phyloP scores from a whole-genome alignment of 352 stramenopile species.

The Phytophthora fragariae region DNA sequence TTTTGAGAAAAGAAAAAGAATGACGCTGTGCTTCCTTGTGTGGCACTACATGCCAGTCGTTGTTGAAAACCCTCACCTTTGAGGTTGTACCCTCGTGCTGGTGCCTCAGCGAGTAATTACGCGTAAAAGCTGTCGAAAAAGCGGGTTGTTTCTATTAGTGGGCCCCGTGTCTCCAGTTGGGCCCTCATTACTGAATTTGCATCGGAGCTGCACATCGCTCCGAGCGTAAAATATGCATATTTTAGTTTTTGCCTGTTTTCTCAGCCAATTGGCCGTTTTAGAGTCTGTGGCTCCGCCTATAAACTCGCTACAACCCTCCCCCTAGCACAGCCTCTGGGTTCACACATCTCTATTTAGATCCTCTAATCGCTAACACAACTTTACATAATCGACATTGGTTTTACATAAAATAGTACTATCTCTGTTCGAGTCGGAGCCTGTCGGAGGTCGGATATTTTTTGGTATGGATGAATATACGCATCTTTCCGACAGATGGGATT shows the following conservation, averaged over 20 bases:
- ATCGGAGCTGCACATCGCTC: neutral
- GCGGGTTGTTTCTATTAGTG: neutral
- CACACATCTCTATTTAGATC: neutral
- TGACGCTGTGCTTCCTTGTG: neutral
- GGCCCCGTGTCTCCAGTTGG: neutral
- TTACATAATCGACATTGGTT: neutral
- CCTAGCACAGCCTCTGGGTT: neutral
- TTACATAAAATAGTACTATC: neutral
- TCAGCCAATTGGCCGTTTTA: neutral
- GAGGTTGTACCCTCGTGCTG: neutral
- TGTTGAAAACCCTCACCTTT: neutral
- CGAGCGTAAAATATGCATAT: neutral
- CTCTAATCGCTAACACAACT: neutral
- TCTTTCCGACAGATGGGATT: too few species aligned
- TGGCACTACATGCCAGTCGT: neutral
- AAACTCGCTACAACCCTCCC: neutral
- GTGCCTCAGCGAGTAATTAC: neutral
- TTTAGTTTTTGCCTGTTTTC: constrained; percentile 7
- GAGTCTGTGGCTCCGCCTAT: neutral
- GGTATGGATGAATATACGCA: neutral
- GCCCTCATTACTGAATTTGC: neutral
- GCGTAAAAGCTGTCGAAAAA: constrained; percentile 6
- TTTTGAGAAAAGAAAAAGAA: neutral
- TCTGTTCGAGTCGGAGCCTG: neutral
- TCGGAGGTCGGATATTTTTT: neutral